Conservation (phyloP, 345 rosid genomes). For the Murraya paniculata region DNA sequence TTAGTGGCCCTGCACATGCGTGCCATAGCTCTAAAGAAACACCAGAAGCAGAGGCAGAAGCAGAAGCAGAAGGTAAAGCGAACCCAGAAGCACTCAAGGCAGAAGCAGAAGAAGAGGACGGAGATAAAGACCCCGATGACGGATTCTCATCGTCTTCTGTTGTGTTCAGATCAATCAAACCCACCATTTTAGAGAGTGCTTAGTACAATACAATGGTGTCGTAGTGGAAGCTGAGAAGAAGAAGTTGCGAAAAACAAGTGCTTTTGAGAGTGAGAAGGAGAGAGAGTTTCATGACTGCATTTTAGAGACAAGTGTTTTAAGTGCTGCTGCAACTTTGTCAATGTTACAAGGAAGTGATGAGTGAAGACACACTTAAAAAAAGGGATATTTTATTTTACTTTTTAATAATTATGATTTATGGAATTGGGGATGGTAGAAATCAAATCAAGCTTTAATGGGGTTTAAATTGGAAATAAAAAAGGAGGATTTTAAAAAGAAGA, state of each 20-base stretch:
- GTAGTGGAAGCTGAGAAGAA: background rate
- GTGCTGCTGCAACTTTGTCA: conserved; percentile 26
- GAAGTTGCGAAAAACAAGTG: background rate
- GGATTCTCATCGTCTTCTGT: conserved; percentile 84
- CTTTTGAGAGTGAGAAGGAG: background rate
- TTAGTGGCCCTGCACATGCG: conserved; percentile 99
- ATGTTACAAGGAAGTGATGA: conserved; percentile 22
- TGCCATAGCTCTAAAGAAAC: conserved; percentile 97
- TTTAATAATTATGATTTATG: background rate
- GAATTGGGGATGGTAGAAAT: conserved; percentile 18
- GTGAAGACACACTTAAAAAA: conserved; percentile 1
- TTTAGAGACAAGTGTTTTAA: background rate
- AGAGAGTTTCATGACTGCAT: conserved; percentile 42
- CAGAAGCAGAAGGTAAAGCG: conserved; percentile 27
- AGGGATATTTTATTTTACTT: background rate
- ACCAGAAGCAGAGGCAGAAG: conserved; percentile 42
- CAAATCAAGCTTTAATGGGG: conserved; percentile 35
- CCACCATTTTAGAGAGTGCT: conserved; percentile 48
- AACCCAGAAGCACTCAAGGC: conserved; percentile 34
- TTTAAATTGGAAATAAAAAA: too few species aligned
- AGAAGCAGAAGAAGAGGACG: conserved; percentile 56
- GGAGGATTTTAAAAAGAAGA: background rate
- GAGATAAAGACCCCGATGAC: conserved; percentile 59
- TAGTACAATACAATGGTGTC: background rate
- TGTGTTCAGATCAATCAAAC: conserved; percentile 93